Base-by-base conservation (phyloP, 805 yeast species). In the Metschnikowia amazonensis region DNA sequence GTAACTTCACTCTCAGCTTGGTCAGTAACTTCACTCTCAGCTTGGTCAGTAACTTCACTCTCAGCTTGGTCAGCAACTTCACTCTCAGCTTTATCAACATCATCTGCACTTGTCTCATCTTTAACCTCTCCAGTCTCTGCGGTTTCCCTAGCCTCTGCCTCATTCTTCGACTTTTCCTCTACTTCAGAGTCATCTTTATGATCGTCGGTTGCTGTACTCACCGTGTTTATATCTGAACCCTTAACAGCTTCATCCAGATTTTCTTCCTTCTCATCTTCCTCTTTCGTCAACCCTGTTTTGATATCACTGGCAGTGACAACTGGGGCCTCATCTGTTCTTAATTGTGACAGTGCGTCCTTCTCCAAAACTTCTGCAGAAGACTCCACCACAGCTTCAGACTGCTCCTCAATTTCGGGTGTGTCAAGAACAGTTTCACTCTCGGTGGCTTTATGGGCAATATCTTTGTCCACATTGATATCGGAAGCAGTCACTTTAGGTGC, bases 311-410 rank as follows among this genome's bases (percentile, higher is more conserved):
- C 43, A 24, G 43, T 32, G n/a, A 32, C 30, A 13, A 24, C 24
- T 20, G 43, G 43, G 9, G 29, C 46, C 25, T 36, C 51, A 17
- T 39, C 36, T 25, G 28, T 32, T 20, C 30, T 44, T 55, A 50
- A 23, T 42, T 45, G 56, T 23, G 58, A 47, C 34, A 56, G 42
- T 20, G 35, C 36, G 21, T 66, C 31, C 55, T 50, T 36, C 48
- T 46, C 48, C 53, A 59, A 44, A 54, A 55, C 38, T 49, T 41
- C 44, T 10, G 47, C 36, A 23, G 23, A 25, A 11, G 42, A 23
- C 27, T 46, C 54, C 3, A 33, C 23, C 23, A 7, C 17, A 20
- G 41, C 21, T 13, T 17, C 17, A 9, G 24, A 13, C 1, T 28
- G 4, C 7, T 21, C 30, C 5, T 31, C 17, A 3, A 17, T 16